Evolutionary conservation across 805 yeast species (phyloP).

Genomic region (Blastobotrys attinorum): DNA sequence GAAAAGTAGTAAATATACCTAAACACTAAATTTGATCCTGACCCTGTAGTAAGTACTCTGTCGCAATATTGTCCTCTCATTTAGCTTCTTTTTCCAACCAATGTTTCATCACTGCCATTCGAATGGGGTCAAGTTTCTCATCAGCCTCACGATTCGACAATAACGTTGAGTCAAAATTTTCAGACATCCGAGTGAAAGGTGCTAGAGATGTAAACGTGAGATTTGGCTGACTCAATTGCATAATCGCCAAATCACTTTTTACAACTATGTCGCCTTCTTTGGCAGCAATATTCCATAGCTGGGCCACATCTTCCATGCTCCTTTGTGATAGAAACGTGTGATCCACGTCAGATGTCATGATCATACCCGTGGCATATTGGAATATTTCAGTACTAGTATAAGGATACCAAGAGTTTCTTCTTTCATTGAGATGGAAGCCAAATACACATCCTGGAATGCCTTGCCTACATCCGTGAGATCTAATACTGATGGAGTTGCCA

Average conservation of each 20-base stretch:
- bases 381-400: constrained; percentile 21
- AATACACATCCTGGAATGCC: constrained; percentile 31
- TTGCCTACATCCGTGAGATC: constrained; percentile 25
- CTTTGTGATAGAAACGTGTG: constrained; percentile 14
- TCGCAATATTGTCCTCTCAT: constrained; percentile 23
- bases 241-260: constrained; percentile 23
- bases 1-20: no score
- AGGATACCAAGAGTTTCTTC: constrained; percentile 19
- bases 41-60: constrained; percentile 20
- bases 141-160: constrained; percentile 14
- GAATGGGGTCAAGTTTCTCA: constrained; percentile 23
- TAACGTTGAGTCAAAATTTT: constrained; percentile 15
- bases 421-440: constrained; percentile 27
- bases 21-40: no score
- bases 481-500: constrained; percentile 24
- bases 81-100: constrained; percentile 23
- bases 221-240: constrained; percentile 24
- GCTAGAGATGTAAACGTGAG: constrained; percentile 16
- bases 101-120: constrained; percentile 25
- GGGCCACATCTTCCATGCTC: constrained; percentile 19
- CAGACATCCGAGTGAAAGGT: constrained; percentile 20
- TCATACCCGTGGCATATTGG: constrained; percentile 17
- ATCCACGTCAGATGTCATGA: constrained; percentile 8
- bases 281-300: constrained; percentile 23
- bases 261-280: constrained; percentile 23